Evolutionary conservation across 2,329 filamentous ascomycete species (phyloP).

Genomic region (Microdochium trichocladiopsis): DNA sequence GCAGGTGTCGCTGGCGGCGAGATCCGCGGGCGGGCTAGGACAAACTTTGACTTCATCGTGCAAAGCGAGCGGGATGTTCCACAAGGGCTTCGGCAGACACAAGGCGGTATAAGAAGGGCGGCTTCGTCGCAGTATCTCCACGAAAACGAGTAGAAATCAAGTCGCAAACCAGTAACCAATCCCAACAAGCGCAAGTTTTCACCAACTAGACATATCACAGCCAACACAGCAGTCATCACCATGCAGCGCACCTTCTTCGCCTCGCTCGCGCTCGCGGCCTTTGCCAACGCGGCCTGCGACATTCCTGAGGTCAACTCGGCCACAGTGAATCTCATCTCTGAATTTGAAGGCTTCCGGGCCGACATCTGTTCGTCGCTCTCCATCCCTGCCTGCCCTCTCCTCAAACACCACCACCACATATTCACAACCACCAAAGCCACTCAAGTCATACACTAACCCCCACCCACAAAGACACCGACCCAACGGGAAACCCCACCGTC

Average conservation of each 20-base stretch:
- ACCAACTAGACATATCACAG: neutral
- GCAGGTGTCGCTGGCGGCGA: neutral
- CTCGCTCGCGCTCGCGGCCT: neutral
- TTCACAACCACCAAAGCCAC: neutral
- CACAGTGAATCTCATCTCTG: constrained; percentile 56
- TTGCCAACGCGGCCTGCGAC: neutral
- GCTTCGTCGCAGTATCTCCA: too few relatives aligned
- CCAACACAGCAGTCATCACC: neutral
- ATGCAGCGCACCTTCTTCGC: neutral
- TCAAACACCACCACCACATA: neutral
- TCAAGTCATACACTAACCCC: too few relatives aligned
- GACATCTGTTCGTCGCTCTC: neutral
- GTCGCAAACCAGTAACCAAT: neutral
- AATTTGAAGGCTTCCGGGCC: constrained; percentile 49
- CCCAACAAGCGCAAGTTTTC: neutral
- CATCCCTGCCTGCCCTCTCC: neutral
- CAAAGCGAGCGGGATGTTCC: too few relatives aligned
- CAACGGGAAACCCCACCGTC: constrained; percentile 30
- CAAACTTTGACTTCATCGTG: too few relatives aligned
- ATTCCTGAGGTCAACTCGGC: constrained; percentile 11
- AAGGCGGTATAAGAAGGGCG: too few relatives aligned
- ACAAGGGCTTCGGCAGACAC: too few relatives aligned
- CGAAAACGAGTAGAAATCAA: too few relatives aligned
- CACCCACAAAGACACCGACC: constrained; percentile 19
- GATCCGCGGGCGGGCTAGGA: too few relatives aligned